Conservation (phyloP, 164 flowering plant species). For the Annona cherimola region DNA sequence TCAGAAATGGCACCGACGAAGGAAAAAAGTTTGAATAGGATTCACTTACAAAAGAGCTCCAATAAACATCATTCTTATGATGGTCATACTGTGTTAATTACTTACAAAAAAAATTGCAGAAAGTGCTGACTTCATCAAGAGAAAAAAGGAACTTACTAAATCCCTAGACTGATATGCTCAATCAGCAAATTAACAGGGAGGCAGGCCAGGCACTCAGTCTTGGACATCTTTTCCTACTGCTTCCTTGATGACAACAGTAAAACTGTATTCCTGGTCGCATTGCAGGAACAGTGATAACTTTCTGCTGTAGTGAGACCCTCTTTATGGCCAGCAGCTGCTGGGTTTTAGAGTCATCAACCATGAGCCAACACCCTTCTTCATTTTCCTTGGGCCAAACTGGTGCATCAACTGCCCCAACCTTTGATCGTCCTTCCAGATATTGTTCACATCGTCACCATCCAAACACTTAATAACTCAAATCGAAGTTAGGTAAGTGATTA, state of each 20-base stretch:
- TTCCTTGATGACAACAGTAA: slow-evolving; percentile 58
- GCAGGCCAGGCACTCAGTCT: too few relatives aligned
- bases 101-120: too few relatives aligned
- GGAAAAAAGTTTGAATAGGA: too few relatives aligned
- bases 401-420: slow-evolving; percentile 79
- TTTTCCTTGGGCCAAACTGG: slow-evolving; percentile 77
- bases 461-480: slow-evolving; percentile 63
- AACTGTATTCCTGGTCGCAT: slow-evolving; percentile 84
- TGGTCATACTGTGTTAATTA: too few relatives aligned
- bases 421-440: slow-evolving; percentile 54
- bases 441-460: slow-evolving; percentile 49
- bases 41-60: too few relatives aligned
- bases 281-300: slow-evolving; percentile 67
- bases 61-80: too few relatives aligned
- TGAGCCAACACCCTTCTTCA: slow-evolving; percentile 97
- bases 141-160: too few relatives aligned
- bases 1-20: too few relatives aligned
- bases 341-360: slow-evolving; percentile 74
- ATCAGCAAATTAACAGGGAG: too few relatives aligned
- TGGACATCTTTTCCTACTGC: too few relatives aligned
- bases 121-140: too few relatives aligned
- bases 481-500: slow-evolving; percentile 89
- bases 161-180: too few relatives aligned
- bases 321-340: slow-evolving; percentile 86
- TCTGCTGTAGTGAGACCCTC: slow-evolving; percentile 73